Percentiles rank a stretch among this genome's conserved stretches.
phyloP scores from a whole-genome alignment of 1,139 yeast species.

The Cylindricascospora bacillispora region DNA sequence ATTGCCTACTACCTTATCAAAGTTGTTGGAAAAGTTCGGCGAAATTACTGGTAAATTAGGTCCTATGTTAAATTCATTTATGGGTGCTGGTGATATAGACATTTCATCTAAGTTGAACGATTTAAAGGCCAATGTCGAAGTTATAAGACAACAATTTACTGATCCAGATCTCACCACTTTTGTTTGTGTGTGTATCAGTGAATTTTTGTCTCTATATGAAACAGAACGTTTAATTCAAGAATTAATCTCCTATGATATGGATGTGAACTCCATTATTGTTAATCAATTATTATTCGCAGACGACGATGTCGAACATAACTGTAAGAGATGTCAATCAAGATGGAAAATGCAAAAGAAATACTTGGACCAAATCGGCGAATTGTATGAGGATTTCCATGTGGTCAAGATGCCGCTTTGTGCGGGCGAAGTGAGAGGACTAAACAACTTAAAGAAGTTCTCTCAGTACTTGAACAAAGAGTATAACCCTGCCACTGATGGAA shows the following conservation, averaged over 20 bases:
- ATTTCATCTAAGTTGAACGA: conserved; percentile 72
- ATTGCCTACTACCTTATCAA: conserved; percentile 82
- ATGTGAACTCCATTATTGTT: conserved; percentile 88
- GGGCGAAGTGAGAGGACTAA: conserved; percentile 83
- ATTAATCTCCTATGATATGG: conserved; percentile 86
- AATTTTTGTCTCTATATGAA: conserved; percentile 86
- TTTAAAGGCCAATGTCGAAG: conserved; percentile 69
- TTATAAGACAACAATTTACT: conserved; percentile 88
- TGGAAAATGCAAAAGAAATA: conserved; percentile 95
- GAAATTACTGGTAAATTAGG: conserved; percentile 81
- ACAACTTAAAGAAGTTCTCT: conserved; percentile 67
- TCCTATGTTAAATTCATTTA: conserved; percentile 68
- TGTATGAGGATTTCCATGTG: conserved; percentile 88
- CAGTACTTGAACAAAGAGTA: conserved; percentile 57
- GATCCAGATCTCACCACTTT: conserved; percentile 93
- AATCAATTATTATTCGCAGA: conserved; percentile 86
- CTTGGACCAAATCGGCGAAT: conserved; percentile 84
- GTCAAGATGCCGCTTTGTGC: conserved; percentile 93
- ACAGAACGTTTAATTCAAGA: conserved; percentile 97
- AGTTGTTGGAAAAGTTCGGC: conserved; percentile 73
- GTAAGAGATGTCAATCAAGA: conserved; percentile 85
- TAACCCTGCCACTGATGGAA: conserved; percentile 49
- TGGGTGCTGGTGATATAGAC: conserved; percentile 46
- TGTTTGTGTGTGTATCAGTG: conserved; percentile 94
- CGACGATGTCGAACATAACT: conserved; percentile 42